Evolutionary conservation across 176 grass and related monocot genomes (phyloP), one percentile per base, ranked within the genome.

Genomic region (Triticum monococcum): DNA sequence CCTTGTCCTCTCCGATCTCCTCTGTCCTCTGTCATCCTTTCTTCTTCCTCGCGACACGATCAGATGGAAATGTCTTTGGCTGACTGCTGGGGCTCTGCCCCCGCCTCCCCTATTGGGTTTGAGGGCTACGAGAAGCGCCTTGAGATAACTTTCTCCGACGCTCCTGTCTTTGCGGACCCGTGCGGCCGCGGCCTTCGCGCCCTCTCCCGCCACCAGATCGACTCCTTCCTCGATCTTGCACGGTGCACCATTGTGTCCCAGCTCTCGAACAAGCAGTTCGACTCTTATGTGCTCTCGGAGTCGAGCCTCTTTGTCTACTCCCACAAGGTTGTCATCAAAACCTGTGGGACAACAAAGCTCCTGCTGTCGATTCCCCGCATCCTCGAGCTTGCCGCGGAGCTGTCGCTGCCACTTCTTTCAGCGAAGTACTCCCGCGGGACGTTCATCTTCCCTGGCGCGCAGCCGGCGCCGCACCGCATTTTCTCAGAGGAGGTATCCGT

Each of bases 41-140:
- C 79, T 81, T 87, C 12, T 50, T 50, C 3, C 37, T 75, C 73
- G 66, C 81, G 87, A 87, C 45, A 82, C 61, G 66, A 87, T 86
- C 38, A 60, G 79, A 92, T 95, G 95, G 75, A 43, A 1, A 84
- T 87, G 80, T 16, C 80, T 73, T 57, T 72, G 30, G 65, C 88
- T 45, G 92, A 86, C 75, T 88, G 87, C 65, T 81, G 48, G 77
- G 62, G 14, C 78, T 60, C 92, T 79, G 11, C 84, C 46, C 73
- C 80, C 37, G 14, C 88, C 65, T 98, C 95, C 63, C 75, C 95
- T 38, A 95, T 95, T 83, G 95, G 95, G 78, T 98, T 98, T 60
- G 95, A 98, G 86, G 95, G 95, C 83, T 98, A 92, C 14, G 95
- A 98, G 87, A 98, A 98, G 79, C 95, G 95, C 67, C 87, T 98